phyloP scores from a whole-genome alignment of 176 grass and related monocot genomes.

The sorghum (Sorghum bicolor) region DNA sequence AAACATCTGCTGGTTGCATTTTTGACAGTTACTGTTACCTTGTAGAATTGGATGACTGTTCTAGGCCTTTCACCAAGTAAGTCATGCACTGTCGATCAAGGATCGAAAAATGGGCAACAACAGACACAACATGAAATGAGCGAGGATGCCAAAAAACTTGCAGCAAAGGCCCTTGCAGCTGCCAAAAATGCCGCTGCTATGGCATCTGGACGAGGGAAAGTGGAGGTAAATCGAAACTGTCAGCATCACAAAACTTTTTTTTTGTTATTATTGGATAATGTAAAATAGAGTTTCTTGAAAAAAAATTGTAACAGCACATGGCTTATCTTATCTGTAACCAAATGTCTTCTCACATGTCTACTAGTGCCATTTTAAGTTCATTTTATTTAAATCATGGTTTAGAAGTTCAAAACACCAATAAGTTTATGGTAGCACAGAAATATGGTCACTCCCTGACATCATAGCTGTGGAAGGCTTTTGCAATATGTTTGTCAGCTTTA shows the following conservation, averaged over 20 bases:
- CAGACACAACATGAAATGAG: conserved; percentile 43
- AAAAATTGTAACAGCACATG: background rate
- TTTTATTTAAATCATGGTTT: background rate
- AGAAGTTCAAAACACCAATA: background rate
- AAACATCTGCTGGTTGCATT: background rate
- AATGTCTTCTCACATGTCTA: background rate
- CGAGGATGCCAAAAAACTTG: conserved; percentile 78
- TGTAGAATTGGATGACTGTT: conserved; percentile 81
- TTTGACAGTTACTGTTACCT: background rate
- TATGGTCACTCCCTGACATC: background rate
- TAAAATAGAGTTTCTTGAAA: background rate
- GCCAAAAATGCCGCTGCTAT: conserved; percentile 54
- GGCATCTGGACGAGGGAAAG: conserved; percentile 77
- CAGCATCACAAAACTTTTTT: background rate
- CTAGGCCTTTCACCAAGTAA: conserved; percentile 67
- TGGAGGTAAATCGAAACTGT: conserved; percentile 57
- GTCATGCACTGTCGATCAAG: conserved; percentile 21
- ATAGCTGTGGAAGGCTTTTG: background rate
- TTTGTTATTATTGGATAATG: background rate
- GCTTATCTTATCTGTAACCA: background rate
- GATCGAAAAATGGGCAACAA: conserved; percentile 34
- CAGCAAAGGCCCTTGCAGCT: conserved; percentile 80
- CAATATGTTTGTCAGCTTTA: background rate
- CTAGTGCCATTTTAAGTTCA: background rate
- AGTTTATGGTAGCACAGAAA: background rate